Percentiles rank a stretch among this genome's conserved stretches.
These are phyloP conservation scores for Gynandropsis gynandra DNA, from an alignment of 345 rosid genomes.

Conservation along the genomic window DNA sequence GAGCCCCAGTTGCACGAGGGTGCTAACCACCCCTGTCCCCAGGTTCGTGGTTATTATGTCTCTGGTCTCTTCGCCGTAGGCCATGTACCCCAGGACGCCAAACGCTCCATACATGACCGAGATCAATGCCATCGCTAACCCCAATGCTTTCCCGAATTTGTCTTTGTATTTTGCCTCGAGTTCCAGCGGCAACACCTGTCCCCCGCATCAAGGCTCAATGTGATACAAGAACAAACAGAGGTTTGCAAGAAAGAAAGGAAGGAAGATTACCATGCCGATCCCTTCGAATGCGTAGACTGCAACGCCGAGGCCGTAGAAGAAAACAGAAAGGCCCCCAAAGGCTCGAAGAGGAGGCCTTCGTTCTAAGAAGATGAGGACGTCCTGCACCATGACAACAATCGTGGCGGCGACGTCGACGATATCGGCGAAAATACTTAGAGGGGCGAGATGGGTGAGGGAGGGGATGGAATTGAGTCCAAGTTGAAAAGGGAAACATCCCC, in stretches of 20 bases:
- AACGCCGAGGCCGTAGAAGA: constrained; percentile 63
- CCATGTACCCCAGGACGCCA: constrained; percentile 60
- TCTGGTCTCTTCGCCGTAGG: constrained; percentile 62
- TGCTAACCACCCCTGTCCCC: constrained; percentile 53
- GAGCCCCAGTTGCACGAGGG: constrained; percentile 48
- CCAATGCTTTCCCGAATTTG: constrained; percentile 51
- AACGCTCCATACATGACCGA: constrained; percentile 47
- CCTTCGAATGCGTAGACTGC: constrained; percentile 79
- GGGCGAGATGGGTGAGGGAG: constrained; percentile 62
- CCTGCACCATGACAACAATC: constrained; percentile 56
- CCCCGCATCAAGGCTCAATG: background rate
- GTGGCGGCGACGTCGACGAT: constrained; percentile 62
- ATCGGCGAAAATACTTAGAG: constrained; percentile 76
- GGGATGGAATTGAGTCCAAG: constrained; percentile 63
- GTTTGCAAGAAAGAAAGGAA: background rate
- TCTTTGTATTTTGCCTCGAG: constrained; percentile 47
- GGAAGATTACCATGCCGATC: background rate
- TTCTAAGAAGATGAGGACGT: constrained; percentile 33
- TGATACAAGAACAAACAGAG: no score
- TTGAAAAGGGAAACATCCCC: constrained; percentile 74
- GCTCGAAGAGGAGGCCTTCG: constrained; percentile 40
- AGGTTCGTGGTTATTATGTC: constrained; percentile 66
- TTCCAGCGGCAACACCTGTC: constrained; percentile 50
- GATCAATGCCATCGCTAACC: constrained; percentile 45
- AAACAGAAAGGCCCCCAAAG: constrained; percentile 53